phyloP scores from a whole-genome alignment of 305 asterid genomes.

The Coffea humblotiana region DNA sequence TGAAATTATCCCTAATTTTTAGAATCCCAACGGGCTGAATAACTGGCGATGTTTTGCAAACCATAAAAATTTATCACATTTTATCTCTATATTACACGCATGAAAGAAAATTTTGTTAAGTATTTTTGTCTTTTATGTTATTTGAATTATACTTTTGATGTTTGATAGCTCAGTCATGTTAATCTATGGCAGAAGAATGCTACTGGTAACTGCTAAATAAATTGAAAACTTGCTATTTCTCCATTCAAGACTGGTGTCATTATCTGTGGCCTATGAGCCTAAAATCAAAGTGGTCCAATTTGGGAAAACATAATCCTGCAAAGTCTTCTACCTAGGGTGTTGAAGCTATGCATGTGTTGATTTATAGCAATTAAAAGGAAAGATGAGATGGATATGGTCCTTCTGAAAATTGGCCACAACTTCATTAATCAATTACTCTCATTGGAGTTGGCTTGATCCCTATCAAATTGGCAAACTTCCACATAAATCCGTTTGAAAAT shows the following conservation, averaged over 20 bases:
- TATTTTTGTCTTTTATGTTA: neutral
- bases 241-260: conserved; percentile 23
- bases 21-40: no score
- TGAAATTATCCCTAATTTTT: no score
- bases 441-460: neutral
- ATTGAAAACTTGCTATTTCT: conserved; percentile 15
- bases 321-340: neutral
- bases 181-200: conserved; percentile 29
- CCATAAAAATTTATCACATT: no score
- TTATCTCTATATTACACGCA: no score
- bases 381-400: neutral
- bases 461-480: neutral
- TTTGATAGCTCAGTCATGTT: conserved; percentile 38
- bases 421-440: neutral
- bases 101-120: no score
- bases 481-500: neutral
- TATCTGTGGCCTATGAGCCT: conserved; percentile 2
- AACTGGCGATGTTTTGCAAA: no score
- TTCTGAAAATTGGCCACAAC: neutral
- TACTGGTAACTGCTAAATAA: neutral
- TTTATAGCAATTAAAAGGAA: neutral
- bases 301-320: neutral
- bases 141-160: neutral
- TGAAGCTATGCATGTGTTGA: neutral
- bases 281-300: conserved; percentile 42